phyloP scores from a whole-genome alignment of 495 filamentous ascomycete species.

The Astrothelium macrocarpum region DNA sequence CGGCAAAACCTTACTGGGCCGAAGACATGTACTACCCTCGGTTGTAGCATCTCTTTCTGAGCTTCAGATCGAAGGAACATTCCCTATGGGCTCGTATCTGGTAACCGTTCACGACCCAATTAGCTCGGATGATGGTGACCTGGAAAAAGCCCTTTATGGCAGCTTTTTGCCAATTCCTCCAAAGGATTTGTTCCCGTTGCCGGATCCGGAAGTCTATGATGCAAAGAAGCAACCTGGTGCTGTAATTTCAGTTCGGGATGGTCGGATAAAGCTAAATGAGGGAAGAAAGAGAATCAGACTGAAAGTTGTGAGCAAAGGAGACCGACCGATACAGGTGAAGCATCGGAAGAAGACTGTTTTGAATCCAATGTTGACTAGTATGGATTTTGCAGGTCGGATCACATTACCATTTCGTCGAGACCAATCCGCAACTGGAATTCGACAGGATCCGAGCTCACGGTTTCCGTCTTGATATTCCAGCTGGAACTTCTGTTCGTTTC shows the following conservation, averaged over 20 bases:
- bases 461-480: constrained; percentile 78
- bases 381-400: constrained; percentile 55
- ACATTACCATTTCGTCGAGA: constrained; percentile 95
- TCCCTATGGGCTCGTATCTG: constrained; percentile 80
- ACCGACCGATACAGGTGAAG: constrained; percentile 76
- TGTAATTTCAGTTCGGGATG: constrained; percentile 59
- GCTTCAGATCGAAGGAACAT: constrained; percentile 92
- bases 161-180: constrained; percentile 78
- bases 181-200: constrained; percentile 53
- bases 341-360: neutral
- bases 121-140: constrained; percentile 74
- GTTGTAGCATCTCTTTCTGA: constrained; percentile 67
- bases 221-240: constrained; percentile 65
- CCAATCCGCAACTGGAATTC: constrained; percentile 82
- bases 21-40: constrained; percentile 81
- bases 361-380: neutral
- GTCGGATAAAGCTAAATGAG: constrained; percentile 57
- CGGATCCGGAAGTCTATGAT: constrained; percentile 52
- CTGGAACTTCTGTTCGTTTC: constrained; percentile 88
- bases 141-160: constrained; percentile 79
- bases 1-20: constrained; percentile 85
- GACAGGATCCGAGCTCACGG: constrained; percentile 80
- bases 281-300: constrained; percentile 64
- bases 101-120: constrained; percentile 93
- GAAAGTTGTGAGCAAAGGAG: constrained; percentile 75